Base-by-base conservation (phyloP, 2,329 filamentous ascomycete species). In the Fusarium illudens region DNA sequence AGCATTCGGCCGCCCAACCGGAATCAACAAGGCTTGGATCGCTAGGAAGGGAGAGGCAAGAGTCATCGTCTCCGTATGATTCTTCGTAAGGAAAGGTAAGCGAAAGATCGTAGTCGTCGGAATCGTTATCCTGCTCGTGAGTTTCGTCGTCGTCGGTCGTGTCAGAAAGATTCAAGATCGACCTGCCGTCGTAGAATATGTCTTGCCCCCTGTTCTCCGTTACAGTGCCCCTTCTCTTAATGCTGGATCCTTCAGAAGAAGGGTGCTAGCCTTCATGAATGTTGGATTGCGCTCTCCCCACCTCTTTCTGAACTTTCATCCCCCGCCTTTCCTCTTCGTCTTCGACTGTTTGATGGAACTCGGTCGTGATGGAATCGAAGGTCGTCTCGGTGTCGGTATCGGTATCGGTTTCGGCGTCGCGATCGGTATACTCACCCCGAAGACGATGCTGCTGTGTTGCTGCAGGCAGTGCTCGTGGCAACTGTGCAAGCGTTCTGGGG, bases 1-100 rank as follows among this genome's bases (percentile, higher is more conserved):
- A 97, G 93, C 90, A 91, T 84, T 92, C 87, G 82, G 86, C 86
- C 79, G 86, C 89, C 90, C 90, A 94, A 62, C 89, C 90, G 72
- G 87, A 89, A 78, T 92, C 89, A 84, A 91, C 79, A 79, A 88
- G 91, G 80, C 84, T 84, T 62, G 85, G 77, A 75, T 92, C 84
- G 78, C 84, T 78, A 79, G 75, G 73, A 65, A 79, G 84, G 84
- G 84, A 79, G 75, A 87, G 84, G 33, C 34, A 53, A 57, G 67
- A 64, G 78, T 87, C 89, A 83, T 86, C 84, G 73, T 84, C 81
- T 68, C 81, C 80, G 58, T 68, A 71, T 19, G 79, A 81, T 65
- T 72, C 71, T 68, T 84, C 80, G 70, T 86, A 86, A 4, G 84
- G 82, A 46, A 85, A 70, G 20, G 76, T 78, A 57, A 83, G 76